Evolutionary conservation across 768 basidiomycete species (phyloP).

Genomic region (Podaxis sp.): DNA sequence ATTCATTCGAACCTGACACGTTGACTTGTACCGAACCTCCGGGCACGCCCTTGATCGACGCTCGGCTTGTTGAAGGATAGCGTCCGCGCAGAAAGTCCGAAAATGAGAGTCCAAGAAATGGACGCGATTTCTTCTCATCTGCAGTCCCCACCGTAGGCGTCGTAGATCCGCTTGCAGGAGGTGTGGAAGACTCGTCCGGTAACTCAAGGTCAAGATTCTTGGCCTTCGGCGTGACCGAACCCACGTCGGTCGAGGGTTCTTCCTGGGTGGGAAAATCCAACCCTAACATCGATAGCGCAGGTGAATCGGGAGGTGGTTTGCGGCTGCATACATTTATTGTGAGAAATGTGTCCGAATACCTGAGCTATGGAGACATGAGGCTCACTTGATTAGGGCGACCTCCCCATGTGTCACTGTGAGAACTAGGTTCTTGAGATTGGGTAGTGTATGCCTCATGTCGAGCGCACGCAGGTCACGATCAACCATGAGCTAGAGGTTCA

Average conservation of each 20-base stretch:
- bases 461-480: constrained; percentile 86
- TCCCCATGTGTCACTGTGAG: constrained; percentile 81
- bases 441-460: constrained; percentile 94
- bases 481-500: constrained; percentile 71
- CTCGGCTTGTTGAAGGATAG: constrained; percentile 49
- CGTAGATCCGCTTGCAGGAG: constrained; percentile 53
- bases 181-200: constrained; percentile 36
- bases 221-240: constrained; percentile 38
- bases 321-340: constrained; percentile 10
- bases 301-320: constrained; percentile 17
- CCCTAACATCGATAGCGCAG: constrained; percentile 16
- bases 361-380: constrained; percentile 11
- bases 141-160: constrained; percentile 50
- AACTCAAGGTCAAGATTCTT: constrained; percentile 22
- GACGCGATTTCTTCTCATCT: constrained; percentile 40
- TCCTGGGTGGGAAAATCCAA: constrained; percentile 17
- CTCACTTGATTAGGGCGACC: constrained; percentile 43
- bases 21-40: constrained; percentile 2
- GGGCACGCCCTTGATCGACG: constrained; percentile 21
- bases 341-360: neutral
- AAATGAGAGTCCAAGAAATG: constrained; percentile 63
- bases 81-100: constrained; percentile 64
- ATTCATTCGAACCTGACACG: constrained; percentile 7
- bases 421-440: constrained; percentile 92
- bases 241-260: constrained; percentile 25